Base-by-base conservation (phyloP, 805 yeast genomes). In the Nakazawaea laoshanensis region DNA sequence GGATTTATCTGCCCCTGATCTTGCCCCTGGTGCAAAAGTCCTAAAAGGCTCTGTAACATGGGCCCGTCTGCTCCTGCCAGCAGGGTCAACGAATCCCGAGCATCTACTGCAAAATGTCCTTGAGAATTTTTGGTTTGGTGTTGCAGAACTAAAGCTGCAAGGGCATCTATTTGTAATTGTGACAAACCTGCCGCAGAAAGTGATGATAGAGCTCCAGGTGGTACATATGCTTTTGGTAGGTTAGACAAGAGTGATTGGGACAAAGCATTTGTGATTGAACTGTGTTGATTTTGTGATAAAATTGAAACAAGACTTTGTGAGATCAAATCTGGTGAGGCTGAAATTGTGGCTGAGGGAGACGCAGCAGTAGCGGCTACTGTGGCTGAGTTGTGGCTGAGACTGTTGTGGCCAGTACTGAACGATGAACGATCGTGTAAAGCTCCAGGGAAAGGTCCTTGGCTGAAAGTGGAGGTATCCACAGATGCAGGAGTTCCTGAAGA, bases 81-180 rank as follows among this genome's bases (percentile, higher is more conserved):
- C 9, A 20, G 22, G 10, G 10, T 7, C 22, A 20, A 7, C 10
- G 22, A 10, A 20, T 7, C 9, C 22, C 7, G 22, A 20, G 22
- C 9, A 10, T 7, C 7, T n/a, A n/a, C n/a, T n/a, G n/a, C n/a
- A n/a, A n/a, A n/a, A n/a, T n/a, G n/a, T n/a, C n/a, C n/a, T n/a
- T 44, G 35, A 16, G 47, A 52, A 5, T 48, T 45, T 33, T 60
- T 53, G 13, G 30, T 8, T 18, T 74, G 77, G 51, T 81, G 81
- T 43, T 77, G 82, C 0, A 87, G 88, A 20, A 81, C 72, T 32
- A 81, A 61, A 0, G 84, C 84, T 5, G 84, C 76, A 21, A 82
- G 57, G 2, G 85, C 74, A 45, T 78, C 84, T 10, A 82, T 80
- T 49, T 82, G 92, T 23, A 74, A 74, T 36, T 67, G 72, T 2